Evolutionary conservation across 2,329 filamentous ascomycete genomes (phyloP).

Genomic region (Purpureocillium lavendulum): DNA sequence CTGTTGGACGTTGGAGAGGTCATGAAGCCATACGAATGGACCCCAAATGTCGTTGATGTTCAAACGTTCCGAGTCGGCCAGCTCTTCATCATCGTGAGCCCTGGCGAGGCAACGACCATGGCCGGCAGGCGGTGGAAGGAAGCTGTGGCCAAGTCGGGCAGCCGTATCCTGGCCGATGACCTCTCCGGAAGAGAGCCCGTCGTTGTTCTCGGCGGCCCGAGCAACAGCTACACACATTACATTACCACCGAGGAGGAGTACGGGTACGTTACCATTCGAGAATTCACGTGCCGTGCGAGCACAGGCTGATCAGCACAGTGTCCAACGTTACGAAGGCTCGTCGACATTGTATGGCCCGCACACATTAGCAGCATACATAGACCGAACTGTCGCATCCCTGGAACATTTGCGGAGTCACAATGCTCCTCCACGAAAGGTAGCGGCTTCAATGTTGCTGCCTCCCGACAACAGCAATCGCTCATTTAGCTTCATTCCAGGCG

Average conservation of each 20-base stretch:
- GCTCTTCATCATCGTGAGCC: conserved; percentile 73
- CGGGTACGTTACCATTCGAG: conserved; percentile 15
- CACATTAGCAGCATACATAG: conserved; percentile 80
- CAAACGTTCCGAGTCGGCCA: conserved; percentile 80
- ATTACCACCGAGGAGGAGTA: conserved; percentile 64
- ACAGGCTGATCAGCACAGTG: conserved; percentile 21
- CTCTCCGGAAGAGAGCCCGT: conserved; percentile 41
- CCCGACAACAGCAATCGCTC: conserved; percentile 71
- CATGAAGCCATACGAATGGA: conserved; percentile 73
- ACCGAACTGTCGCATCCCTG: conserved; percentile 63
- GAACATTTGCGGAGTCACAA: conserved; percentile 51
- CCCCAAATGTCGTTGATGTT: conserved; percentile 84
- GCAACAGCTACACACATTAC: conserved; percentile 81
- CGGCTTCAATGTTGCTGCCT: conserved; percentile 48
- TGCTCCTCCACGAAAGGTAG: conserved; percentile 15
- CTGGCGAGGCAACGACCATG: conserved; percentile 91
- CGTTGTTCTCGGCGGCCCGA: conserved; percentile 77
- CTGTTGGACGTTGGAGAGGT: conserved; percentile 82
- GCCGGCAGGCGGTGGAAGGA: conserved; percentile 78
- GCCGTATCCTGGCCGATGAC: conserved; percentile 29
- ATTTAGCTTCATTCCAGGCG: conserved; percentile 69
- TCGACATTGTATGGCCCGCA: conserved; percentile 81
- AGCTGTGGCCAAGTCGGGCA: conserved; percentile 49
- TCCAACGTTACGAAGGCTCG: conserved; percentile 87
- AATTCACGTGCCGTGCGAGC: no score